Conservation (phyloP, 805 yeast genomes). For the Wickerhamomyces silvicola region DNA sequence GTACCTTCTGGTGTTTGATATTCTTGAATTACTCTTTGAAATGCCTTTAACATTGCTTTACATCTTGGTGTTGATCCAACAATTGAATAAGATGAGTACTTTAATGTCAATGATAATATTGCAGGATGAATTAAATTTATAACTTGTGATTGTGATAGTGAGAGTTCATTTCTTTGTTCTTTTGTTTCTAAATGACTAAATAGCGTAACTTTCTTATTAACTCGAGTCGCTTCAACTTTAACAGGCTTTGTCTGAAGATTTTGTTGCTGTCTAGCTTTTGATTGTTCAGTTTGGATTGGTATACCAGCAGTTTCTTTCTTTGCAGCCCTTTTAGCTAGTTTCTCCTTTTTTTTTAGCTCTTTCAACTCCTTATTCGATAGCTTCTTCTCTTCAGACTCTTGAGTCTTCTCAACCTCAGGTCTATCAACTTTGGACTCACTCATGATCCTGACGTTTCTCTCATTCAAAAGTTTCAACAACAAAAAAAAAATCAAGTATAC, state of each 20-base stretch:
- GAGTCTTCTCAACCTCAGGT: too few relatives aligned
- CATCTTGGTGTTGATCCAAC: constrained; percentile 90
- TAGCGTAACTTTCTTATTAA: constrained; percentile 47
- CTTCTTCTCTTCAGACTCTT: constrained; percentile 21
- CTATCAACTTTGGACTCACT: too few relatives aligned
- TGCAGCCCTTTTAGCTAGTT: constrained; percentile 90
- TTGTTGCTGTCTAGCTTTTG: constrained; percentile 33
- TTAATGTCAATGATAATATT: constrained; percentile 68
- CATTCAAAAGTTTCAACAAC: too few relatives aligned
- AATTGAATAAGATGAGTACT: constrained; percentile 74
- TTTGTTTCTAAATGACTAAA: constrained; percentile 78
- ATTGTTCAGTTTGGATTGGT: constrained; percentile 31
- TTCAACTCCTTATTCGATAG: constrained; percentile 76
- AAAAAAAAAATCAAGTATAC: too few relatives aligned
- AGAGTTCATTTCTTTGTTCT: constrained; percentile 53
- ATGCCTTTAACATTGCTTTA: constrained; percentile 76
- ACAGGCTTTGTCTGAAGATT: constrained; percentile 35
- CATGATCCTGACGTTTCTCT: too few relatives aligned
- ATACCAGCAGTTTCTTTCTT: constrained; percentile 66
- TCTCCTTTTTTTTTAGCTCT: constrained; percentile 81
- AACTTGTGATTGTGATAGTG: constrained; percentile 17
- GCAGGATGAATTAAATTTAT: constrained; percentile 75
- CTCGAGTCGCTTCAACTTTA: constrained; percentile 41
- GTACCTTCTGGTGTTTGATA: constrained; percentile 83
- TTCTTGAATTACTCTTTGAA: constrained; percentile 70